Evolutionary conservation across 225 moss, liverwort and hornwort genomes (phyloP), one percentile per base, ranked within the genome.

Genomic region (Marchantia paleacea): DNA sequence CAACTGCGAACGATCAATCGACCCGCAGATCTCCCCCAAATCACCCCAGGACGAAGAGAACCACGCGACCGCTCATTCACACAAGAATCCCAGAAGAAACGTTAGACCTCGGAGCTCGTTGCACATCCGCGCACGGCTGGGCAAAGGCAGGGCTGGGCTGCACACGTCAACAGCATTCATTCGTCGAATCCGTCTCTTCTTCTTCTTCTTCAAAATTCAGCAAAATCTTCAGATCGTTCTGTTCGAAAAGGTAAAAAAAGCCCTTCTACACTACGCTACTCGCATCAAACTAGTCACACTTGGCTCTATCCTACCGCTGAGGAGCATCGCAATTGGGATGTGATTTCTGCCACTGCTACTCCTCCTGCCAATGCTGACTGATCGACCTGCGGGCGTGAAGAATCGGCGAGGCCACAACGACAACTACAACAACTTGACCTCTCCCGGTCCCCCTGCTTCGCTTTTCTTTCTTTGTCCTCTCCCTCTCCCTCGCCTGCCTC

Each of bases 1-100:
- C 64, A 64, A 6, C 39, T 73, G 73, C 75, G 29, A 69, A 69
- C 69, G 12, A 69, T 69, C 69, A 26, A 69, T 24, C 65, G 26
- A 65, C 6, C 69, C 10, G 7, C 69, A 69, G 39, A 39, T 69
- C 69, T 69, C 69, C 69, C 15, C 69, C 69, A 65, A 24, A 24
- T 65, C 24, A 16, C 30, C 13, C 16, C 5, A 47, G 39, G 19
- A 15, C 11, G 12, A 12, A 69, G 39, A 69, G 16, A 69, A 0
- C 7, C 15, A 3, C 39, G 25, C 28, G 10, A 65, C 65, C 18
- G 58, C 58, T 58, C 58, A 14, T 58, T 58, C 58, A 58, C 58
- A 65, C 14, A 16, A 69, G 12, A 69, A 69, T 39, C 69, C 28
- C 69, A 24, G 28, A 68, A 26, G 39, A 31, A 65, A 47, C 4